Conservation (phyloP, 192 early-diverging fungal species). For the Chytriomyces sp. region DNA sequence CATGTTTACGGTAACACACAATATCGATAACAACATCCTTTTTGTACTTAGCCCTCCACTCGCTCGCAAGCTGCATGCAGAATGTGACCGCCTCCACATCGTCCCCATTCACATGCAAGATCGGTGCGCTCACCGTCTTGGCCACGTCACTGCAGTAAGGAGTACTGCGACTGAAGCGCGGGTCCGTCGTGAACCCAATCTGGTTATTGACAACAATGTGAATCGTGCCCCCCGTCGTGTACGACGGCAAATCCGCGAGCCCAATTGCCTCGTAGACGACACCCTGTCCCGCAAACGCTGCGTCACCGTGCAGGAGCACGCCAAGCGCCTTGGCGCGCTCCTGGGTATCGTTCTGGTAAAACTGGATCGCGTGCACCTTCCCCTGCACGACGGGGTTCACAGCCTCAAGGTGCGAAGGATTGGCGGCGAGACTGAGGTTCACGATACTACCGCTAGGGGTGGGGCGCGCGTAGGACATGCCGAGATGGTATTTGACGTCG, state of each 20-base stretch:
- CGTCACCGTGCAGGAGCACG: slow-evolving; percentile 96
- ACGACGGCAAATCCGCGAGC: slow-evolving; percentile 90
- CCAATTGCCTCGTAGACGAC: slow-evolving; percentile 97
- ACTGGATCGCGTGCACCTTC: slow-evolving; percentile 95
- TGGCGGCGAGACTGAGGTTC: slow-evolving; percentile 94
- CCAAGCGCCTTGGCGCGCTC: slow-evolving; percentile 83
- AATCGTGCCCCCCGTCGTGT: slow-evolving; percentile 95
- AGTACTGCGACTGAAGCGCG: slow-evolving; percentile 90
- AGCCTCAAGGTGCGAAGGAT: slow-evolving; percentile 98
- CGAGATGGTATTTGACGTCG: slow-evolving; percentile 71
- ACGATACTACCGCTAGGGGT: slow-evolving; percentile 97
- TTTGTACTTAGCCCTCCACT: slow-evolving; percentile 95
- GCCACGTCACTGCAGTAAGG: slow-evolving; percentile 98
- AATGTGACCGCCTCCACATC: slow-evolving; percentile 96
- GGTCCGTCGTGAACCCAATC: slow-evolving; percentile 99
- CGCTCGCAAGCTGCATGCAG: slow-evolving; percentile 90
- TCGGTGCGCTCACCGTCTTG: slow-evolving; percentile 94
- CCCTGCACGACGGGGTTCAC: slow-evolving; percentile 98
- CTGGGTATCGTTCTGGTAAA: slow-evolving; percentile 86
- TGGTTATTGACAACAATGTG: slow-evolving; percentile 99
- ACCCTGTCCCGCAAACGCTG: slow-evolving; percentile 97
- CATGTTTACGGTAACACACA: slow-evolving; percentile 96
- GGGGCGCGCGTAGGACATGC: slow-evolving; percentile 85
- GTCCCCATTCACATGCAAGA: slow-evolving; percentile 98
- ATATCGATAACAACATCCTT: slow-evolving; percentile 96